Conservation (phyloP, 2,329 filamentous ascomycete species). For the Curvularia spicifera region DNA sequence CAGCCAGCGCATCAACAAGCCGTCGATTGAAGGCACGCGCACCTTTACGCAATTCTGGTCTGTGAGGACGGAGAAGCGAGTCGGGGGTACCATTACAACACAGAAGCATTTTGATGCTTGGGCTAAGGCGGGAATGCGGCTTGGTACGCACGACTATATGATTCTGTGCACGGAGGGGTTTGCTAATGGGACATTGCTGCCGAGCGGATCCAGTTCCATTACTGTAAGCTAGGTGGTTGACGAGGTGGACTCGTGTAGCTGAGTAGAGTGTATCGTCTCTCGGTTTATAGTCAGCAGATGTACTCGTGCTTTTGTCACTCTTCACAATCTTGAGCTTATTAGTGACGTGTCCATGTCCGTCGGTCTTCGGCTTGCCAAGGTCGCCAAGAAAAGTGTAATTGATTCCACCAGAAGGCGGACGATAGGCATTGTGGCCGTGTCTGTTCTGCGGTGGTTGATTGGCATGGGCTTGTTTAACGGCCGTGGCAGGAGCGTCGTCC, state of each 20-base stretch:
- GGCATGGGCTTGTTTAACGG: background rate
- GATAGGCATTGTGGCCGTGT: background rate
- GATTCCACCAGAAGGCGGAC: background rate
- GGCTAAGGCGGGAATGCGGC: slow-evolving; percentile 18
- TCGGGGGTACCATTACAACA: slow-evolving; percentile 49
- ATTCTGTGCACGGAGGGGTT: slow-evolving; percentile 15
- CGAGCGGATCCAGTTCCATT: slow-evolving; percentile 16
- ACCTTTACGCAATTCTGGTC: slow-evolving; percentile 64
- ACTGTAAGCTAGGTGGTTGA: slow-evolving; percentile 10
- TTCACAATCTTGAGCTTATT: background rate
- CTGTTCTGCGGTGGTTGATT: background rate
- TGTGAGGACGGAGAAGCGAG: slow-evolving; percentile 57
- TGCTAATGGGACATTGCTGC: slow-evolving; percentile 12
- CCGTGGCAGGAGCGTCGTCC: background rate
- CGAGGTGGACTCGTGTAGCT: background rate
- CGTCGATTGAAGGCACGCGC: slow-evolving; percentile 59
- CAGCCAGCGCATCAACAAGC: slow-evolving; percentile 55
- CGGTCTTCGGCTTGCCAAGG: background rate
- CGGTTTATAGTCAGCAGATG: background rate
- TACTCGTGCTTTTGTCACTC: background rate
- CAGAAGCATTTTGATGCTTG: slow-evolving; percentile 40
- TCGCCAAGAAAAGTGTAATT: background rate
- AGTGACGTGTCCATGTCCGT: background rate
- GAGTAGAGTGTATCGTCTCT: background rate
- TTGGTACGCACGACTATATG: slow-evolving; percentile 18